Evolutionary conservation across 2,329 filamentous ascomycete genomes (phyloP), one percentile per base, ranked within the genome.

Genomic region (Xylariaceae sp.): DNA sequence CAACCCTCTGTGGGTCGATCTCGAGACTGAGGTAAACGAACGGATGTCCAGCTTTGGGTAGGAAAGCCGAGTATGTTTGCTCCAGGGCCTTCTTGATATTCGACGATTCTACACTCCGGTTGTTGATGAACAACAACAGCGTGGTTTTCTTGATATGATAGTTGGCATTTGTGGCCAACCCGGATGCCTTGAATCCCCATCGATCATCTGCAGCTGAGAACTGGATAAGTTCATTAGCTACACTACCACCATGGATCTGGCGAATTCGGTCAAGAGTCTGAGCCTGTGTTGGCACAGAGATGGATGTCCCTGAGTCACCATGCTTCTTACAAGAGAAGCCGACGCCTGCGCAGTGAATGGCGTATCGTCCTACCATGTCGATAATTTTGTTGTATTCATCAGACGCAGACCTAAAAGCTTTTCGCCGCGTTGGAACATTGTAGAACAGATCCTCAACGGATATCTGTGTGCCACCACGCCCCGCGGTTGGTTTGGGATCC

Each of bases 331-430:
- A 97, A 2, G 92, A 93, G 73, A 99, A 97, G 1, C 89, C 89
- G 10, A 99, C 92, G n/a, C 89, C 87, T 57, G 84, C 78, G 71
- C 93, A 97, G 73, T 99, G 94, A 8, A 99, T 84, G 34, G 94
- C 90, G 75, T 99, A 97, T 49, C 90, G 87, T 11, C 94, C 92
- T 7, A 97, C 89, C 71, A 97, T 86, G 71, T 99, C 94, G 30
- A 97, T 86, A 58, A 99, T 97, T 76, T 97, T 99, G 69, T 95
- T 92, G 77, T 95, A 97, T 72, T 99, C 95, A 70, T 99, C 94
- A 44, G 92, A 90, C 15, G 89, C 78, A 11, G 93, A 97, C 47
- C 94, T 86, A 70, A 99, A 99, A 9, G 95, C 94, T 65, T 87
- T 85, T 42, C 92, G 86, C 23, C 94, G 85, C 7, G 89, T 96